Conservation (phyloP, 2,329 filamentous ascomycete species). For the Phialophora chinensis region DNA sequence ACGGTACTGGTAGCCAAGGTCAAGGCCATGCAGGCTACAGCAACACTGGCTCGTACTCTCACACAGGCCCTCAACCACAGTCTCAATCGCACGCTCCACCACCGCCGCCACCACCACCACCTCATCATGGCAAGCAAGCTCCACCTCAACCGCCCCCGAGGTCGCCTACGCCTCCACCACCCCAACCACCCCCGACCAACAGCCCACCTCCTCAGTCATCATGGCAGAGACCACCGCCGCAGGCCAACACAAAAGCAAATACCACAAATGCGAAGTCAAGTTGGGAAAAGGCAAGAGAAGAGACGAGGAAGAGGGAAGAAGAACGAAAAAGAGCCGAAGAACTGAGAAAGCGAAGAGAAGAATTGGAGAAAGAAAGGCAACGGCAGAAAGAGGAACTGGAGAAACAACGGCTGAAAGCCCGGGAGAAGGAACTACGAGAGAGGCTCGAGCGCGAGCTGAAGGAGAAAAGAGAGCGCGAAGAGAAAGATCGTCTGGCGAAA, state of each 20-base stretch:
- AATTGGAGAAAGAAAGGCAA: conserved; percentile 39
- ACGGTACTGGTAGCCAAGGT: conserved; percentile 23
- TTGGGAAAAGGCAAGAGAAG: conserved; percentile 42
- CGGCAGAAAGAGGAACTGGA: conserved; percentile 39
- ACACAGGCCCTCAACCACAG: conserved; percentile 5
- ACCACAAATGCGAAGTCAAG: conserved; percentile 37
- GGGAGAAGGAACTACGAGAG: conserved; percentile 39
- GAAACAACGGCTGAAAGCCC: conserved; percentile 37
- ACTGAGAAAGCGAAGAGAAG: conserved; percentile 36
- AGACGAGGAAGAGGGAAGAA: conserved; percentile 41
- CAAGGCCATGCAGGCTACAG: conserved; percentile 25
- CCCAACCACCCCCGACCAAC: conserved; percentile 18
- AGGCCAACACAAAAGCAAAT: conserved; percentile 37
- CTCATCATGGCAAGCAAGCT: not conserved
- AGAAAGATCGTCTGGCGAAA: conserved; percentile 44
- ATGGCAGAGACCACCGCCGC: conserved; percentile 38
- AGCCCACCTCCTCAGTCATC: conserved; percentile 39
- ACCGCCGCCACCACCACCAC: conserved; percentile 5
- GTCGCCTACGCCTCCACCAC: too few relatives aligned
- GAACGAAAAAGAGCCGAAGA: conserved; percentile 39
- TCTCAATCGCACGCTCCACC: conserved; percentile 7
- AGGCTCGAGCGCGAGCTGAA: conserved; percentile 42
- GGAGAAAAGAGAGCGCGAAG: conserved; percentile 42
- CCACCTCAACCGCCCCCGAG: conserved; percentile 2
- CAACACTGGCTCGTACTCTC: conserved; percentile 23